phyloP scores from a whole-genome alignment of 2,329 filamentous ascomycete genomes.

The Orbilia javanica region DNA sequence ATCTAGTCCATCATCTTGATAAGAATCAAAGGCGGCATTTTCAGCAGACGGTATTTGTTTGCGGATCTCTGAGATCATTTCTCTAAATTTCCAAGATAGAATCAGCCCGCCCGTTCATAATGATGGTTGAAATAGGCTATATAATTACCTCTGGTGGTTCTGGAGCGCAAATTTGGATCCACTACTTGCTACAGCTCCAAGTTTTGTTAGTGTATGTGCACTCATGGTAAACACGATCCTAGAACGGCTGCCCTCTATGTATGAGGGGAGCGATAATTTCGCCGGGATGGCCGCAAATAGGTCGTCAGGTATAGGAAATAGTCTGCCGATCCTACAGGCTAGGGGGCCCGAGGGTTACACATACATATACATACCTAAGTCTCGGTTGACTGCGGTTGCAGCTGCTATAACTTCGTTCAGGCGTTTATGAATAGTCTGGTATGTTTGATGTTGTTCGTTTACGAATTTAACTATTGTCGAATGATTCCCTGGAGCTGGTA shows the following conservation, averaged over 20 bases:
- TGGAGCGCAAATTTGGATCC: no score
- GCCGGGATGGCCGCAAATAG: slow-evolving; percentile 4
- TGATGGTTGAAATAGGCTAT: no score
- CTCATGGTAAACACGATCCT: no score
- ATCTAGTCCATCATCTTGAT: slow-evolving; percentile 52
- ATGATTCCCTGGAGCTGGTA: slow-evolving; percentile 24
- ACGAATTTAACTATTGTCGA: slow-evolving; percentile 41
- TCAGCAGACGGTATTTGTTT: slow-evolving; percentile 28
- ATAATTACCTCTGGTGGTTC: no score
- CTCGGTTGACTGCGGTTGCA: not conserved
- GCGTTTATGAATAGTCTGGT: not conserved
- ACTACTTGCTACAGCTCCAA: no score
- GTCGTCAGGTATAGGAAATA: not conserved
- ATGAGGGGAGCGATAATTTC: not conserved
- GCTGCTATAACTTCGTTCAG: not conserved
- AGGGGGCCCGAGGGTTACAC: no score
- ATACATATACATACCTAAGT: not conserved
- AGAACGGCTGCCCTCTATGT: not conserved
- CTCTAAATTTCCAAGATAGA: not conserved
- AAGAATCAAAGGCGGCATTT: slow-evolving; percentile 60
- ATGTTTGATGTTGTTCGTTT: slow-evolving; percentile 6
- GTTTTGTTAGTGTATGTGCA: no score
- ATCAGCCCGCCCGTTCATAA: not conserved
- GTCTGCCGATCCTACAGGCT: not conserved
- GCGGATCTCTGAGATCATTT: slow-evolving; percentile 6